Evolutionary conservation across 2,329 filamentous ascomycete species (phyloP), one percentile per base, ranked within the genome.

Genomic region (Scortechinia acanthostroma): DNA sequence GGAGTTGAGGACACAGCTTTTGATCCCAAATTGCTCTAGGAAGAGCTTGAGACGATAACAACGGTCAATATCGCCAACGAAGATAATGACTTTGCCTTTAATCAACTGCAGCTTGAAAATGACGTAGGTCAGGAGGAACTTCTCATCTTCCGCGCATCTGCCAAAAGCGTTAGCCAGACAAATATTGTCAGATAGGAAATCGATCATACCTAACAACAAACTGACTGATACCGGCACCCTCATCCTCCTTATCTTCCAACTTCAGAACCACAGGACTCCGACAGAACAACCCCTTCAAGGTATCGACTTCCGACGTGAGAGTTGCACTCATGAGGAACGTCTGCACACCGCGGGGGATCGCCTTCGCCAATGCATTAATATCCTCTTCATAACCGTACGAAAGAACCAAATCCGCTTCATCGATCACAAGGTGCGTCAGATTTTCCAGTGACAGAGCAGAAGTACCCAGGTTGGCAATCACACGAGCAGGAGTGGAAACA

Each of bases 331-430:
- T 95, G 59, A 98, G 75, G 56, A 93, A 83, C 2, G 89, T 91
- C 67, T 98, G 93, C 0, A 95, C 78, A 2, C 87, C 87, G 58
- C 87, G 87, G 1, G 91, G 91, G 19, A 97, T 71, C 2, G 82
- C 76, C 53, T 85, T 80, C 0, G 90, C 76, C 23, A 98, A 74
- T 53, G 80, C 85, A 55, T 90, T 79, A 49, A 98, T 74, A 55
- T 97, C 93, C 48, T 95, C 87, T 47, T 91, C 85, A 59, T 96
- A 95, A 43, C 91, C 93, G 58, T 97, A 98, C 3, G 88, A 94
- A 46, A 97, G 71, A 4, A 98, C 86, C 50, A 98, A 65, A 58
- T 98, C 93, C 2, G 91, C 91, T 67, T 98, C 93, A 60, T 98
- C 93, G 45, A 98, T 81, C 0, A 97, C 87, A 15, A 97, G 68